Conservation (phyloP, 169 alveolate species). For the Perkinsus marinus region DNA sequence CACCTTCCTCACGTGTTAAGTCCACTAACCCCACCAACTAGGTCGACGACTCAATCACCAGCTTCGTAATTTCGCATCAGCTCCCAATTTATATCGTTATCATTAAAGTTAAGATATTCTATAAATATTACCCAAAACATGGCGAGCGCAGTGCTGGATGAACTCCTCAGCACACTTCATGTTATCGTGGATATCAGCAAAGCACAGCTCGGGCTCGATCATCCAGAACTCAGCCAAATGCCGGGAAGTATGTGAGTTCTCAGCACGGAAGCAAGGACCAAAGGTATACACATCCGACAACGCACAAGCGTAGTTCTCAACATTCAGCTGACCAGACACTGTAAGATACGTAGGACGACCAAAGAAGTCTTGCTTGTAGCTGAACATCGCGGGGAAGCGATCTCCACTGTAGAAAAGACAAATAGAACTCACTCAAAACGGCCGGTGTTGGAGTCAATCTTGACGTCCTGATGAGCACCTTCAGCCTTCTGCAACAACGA, state of each 20-base stretch:
- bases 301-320: slow-evolving; percentile 83
- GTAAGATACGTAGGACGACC: slow-evolving; percentile 85
- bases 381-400: neutral
- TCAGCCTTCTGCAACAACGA: neutral
- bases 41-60: too few species aligned
- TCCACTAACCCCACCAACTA: too few species aligned
- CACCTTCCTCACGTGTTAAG: too few species aligned
- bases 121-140: neutral
- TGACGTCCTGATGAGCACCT: neutral
- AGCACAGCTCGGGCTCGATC: slow-evolving; percentile 97
- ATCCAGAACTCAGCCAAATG: slow-evolving; percentile 99
- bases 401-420: neutral
- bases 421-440: neutral
- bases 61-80: too few species aligned
- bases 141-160: slow-evolving; percentile 65
- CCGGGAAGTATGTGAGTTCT: slow-evolving; percentile 88
- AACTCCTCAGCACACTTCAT: slow-evolving; percentile 94
- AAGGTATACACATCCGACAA: slow-evolving; percentile 92
- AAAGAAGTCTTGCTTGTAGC: slow-evolving; percentile 85
- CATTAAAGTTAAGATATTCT: too few species aligned
- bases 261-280: slow-evolving; percentile 99
- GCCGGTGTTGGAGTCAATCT: slow-evolving; percentile 5
- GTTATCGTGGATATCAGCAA: slow-evolving; percentile 67
- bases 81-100: too few species aligned
- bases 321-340: slow-evolving; percentile 90